Evolutionary conservation across 768 basidiomycete genomes (phyloP).

Genomic region (Boletus fagicola): DNA sequence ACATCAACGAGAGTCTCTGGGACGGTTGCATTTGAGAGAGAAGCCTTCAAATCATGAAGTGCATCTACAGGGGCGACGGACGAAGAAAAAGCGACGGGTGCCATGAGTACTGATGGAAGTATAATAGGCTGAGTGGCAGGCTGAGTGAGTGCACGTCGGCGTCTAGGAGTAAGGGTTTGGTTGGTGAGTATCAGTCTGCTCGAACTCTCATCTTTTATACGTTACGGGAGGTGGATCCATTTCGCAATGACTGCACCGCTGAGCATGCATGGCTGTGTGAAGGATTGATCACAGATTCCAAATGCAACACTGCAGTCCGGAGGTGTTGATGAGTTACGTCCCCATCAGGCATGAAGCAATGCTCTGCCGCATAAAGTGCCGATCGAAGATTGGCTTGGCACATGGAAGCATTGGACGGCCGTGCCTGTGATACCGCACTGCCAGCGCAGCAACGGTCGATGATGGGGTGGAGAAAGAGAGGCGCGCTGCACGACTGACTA

Average conservation of each 20-base stretch:
- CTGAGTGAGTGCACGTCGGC: not conserved
- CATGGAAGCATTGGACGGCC: not conserved
- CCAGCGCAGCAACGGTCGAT: not conserved
- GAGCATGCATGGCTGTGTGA: not conserved
- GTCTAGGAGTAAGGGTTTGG: slow-evolving; percentile 1
- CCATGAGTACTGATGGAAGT: slow-evolving; percentile 7
- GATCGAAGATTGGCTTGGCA: slow-evolving; percentile 8
- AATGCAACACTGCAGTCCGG: no score
- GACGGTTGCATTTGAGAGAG: slow-evolving; percentile 8
- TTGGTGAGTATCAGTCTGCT: slow-evolving; percentile 4
- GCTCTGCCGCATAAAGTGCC: slow-evolving; percentile 6
- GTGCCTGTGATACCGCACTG: slow-evolving; percentile 3
- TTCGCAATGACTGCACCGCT: not conserved
- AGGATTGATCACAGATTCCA: not conserved
- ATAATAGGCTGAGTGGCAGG: not conserved
- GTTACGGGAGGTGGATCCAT: not conserved
- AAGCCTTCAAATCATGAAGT: slow-evolving; percentile 14
- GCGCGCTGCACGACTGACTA: not conserved
- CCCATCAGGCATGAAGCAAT: not conserved
- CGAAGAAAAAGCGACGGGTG: slow-evolving; percentile 15
- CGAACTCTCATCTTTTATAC: slow-evolving; percentile 24
- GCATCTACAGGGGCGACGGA: slow-evolving; percentile 6
- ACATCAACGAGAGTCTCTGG: slow-evolving; percentile 24
- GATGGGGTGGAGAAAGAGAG: slow-evolving; percentile 8
- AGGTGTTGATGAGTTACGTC: slow-evolving; percentile 1